Base-by-base conservation (phyloP, 352 stramenopile genomes). In the Phytophthora ohioensis region DNA sequence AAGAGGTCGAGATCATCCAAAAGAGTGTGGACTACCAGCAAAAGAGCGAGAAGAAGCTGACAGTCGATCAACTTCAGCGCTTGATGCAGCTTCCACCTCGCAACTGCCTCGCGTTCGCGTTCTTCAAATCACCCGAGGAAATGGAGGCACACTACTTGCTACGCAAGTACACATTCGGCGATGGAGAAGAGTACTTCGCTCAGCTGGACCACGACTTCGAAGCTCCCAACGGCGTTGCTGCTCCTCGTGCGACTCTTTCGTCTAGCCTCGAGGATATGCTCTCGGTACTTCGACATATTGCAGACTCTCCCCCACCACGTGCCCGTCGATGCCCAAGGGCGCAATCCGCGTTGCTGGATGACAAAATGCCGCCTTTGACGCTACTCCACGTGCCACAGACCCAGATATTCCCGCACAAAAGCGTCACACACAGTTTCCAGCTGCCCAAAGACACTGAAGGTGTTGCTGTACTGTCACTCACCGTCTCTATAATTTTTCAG, bases 81-180 rank as follows among this genome's bases (percentile, higher is more conserved):
- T 49, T 95, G 13, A 42, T 91, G 17, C 57, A 69, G 21, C 75
- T 95, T 3, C 88, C 88, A 36, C 75, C 78, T 7, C 85, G 85
- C 17, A 90, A 82, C 12, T 88, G 75, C 11, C 82, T 95, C 35
- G 88, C 88, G 1, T 76, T 94, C 13, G 83, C 86, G 9, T 95
- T 95, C 57, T 62, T 94, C 39, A 93, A 90, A 58, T 73, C 75
- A 0, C 43, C 47, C 5, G 78, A 82, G 11, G 85, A 94, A 63
- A 73, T 94, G 21, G 66, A 84, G 13, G 83, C 79, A 0, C 83
- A 93, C 48, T 66, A 55, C 9, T 58, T 95, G 21, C 54, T 95
- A 2, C 78, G 85, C 11, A 92, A 91, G 64, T 95, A 87, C 52
- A 84, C 85, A 7, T 90, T 86, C 60, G 82, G 80, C 0, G 86